Base-by-base conservation (phyloP, 148 eudicot species). In the Heliosperma pusillum region DNA sequence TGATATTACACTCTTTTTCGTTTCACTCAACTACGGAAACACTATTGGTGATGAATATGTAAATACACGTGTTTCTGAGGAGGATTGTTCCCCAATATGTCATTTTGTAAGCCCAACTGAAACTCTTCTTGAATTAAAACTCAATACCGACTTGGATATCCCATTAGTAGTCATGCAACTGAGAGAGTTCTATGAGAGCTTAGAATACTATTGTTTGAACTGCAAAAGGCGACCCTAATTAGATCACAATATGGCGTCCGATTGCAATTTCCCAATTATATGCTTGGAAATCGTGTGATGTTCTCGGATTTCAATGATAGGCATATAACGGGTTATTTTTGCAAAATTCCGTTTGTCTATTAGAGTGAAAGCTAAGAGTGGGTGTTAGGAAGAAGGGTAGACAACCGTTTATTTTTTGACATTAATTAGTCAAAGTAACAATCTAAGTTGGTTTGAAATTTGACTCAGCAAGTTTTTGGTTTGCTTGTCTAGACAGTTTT, bases 371-470 rank as follows among this genome's bases (percentile, higher is more conserved):
- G 58, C 16, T 17, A 53, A 12, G 16, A 12, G 3, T 17, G 58
- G 16, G 58, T 53, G 19, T 15, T 12, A 20, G 58, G 58, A 53
- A 53, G 58, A 53, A 53, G 58, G 16, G 17, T 53, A 53, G 17
- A 53, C 58, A 12, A 15, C 58, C 17, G 16, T 12, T 15, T 20
- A 55, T 55, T 55, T 17, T 55, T 55, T 19, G 17, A 36, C 21
- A 19, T 19, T 17, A 19, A 20, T 59, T 59, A 21, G 24, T 59
- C 13, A 17, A 15, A 11, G 74, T 67, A 56, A 7, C 44, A 73
- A 60, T n/a, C 26, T 57, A 8, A 70, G 71, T 69, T 20, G 73
- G 30, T 63, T 29, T 65, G 73, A 80, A 75, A 76, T 57, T 59
- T 55, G 65, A 52, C 73, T 36, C 55, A 50, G 21, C 24, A 50